Evolutionary conservation across 164 flowering plant genomes (phyloP), one percentile per base, ranked within the genome.

Genomic region (Cinnamomum chago): DNA sequence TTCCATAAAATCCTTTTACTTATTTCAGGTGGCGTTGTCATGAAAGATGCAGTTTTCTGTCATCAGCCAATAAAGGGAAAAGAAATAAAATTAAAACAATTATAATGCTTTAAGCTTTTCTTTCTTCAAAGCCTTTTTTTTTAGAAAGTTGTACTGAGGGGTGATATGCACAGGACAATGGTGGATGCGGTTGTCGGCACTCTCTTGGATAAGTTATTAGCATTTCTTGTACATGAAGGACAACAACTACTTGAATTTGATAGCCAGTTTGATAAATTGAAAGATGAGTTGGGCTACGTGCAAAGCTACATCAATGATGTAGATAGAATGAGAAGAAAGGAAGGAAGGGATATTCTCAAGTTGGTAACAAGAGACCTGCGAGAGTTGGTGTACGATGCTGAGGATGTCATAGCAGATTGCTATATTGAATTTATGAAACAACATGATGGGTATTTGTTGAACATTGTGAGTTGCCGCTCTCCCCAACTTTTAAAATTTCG

Each of bases 41-140:
- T 27, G 3, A 27, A 27, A 27, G 28, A 27, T 27, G 28, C 28
- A 27, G 28, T 27, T 27, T 27, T 27, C 28, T 27, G 28, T 27
- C 28, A 27, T 27, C 28, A 27, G 28, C 28, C 28, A 27, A 27
- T 0, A 27, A 2, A 27, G 3, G 28, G 3, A 27, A 27, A 27
- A 27, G 28, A 27, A 27, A 27, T 27, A 27, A 27, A 27, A 28
- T 28, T 28, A 28, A 28, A 28, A 28, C 30, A 28, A 2, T 27
- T 27, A 27, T 28, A 3, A 28, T 2, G 4, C 4, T 28, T 28
- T 3, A 28, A 3, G 4, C 4, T 28, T 28, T 28, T 2, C 4
- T 3, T 2, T 35, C 40, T 5, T 6, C 0, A 0, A 3, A 1
- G 0, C 1, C 0, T 6, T 6, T 5, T 6, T 5, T 35, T 35